Percentiles rank a stretch among this genome's conserved stretches.
Evolutionary conservation across 805 yeast genomes (phyloP).

Genomic region (Monosporozyma yasuniensis): DNA sequence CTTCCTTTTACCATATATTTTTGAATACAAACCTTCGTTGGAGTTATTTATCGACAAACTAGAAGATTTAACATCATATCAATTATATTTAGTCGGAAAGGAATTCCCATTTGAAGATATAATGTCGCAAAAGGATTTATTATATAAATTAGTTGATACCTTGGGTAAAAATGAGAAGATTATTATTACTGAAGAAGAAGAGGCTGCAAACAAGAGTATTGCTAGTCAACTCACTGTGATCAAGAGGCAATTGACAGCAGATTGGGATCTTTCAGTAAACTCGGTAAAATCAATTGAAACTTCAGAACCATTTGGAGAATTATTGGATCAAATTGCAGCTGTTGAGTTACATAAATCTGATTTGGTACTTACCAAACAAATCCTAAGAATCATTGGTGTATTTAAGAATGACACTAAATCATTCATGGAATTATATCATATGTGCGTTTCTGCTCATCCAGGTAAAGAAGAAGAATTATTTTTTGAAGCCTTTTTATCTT

Average conservation of each 20-base stretch:
- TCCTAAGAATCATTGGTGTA: slow-evolving; percentile 17
- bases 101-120: slow-evolving; percentile 8
- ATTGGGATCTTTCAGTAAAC: neutral
- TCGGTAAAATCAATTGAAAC: neutral
- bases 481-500: slow-evolving; percentile 34
- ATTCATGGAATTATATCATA: slow-evolving; percentile 34
- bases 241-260: neutral
- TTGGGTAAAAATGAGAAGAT: slow-evolving; percentile 11
- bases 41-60: slow-evolving; percentile 7
- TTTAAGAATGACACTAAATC: slow-evolving; percentile 16
- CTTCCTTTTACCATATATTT: slow-evolving; percentile 8
- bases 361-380: slow-evolving; percentile 14
- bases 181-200: slow-evolving; percentile 12
- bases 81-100: slow-evolving; percentile 11
- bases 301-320: slow-evolving; percentile 7
- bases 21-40: slow-evolving; percentile 7
- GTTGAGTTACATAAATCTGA: slow-evolving; percentile 30
- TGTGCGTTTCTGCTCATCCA: slow-evolving; percentile 33
- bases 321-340: slow-evolving; percentile 24
- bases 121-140: slow-evolving; percentile 5
- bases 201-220: slow-evolving; percentile 4
- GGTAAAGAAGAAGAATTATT: slow-evolving; percentile 36
- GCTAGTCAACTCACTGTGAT: slow-evolving; percentile 3
- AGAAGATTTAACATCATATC: slow-evolving; percentile 13
- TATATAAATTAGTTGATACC: slow-evolving; percentile 9